Percentiles rank a stretch among this genome's conserved stretches.
phyloP scores from a whole-genome alignment of 441 rosid genomes.

The Omphalea diandra region DNA sequence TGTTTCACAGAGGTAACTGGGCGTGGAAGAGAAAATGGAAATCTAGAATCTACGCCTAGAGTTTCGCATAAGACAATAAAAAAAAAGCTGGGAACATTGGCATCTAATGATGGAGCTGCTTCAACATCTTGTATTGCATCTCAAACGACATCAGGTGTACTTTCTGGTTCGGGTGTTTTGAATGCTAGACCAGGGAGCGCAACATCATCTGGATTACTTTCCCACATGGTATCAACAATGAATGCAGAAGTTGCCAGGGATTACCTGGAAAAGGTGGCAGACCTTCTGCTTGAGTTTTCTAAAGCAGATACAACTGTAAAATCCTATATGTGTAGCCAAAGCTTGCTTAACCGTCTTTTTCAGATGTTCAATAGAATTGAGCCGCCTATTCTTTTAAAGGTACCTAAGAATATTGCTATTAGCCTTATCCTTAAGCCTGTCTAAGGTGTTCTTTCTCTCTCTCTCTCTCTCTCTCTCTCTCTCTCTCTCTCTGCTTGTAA shows the following conservation, averaged over 20 bases:
- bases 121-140: slow-evolving; percentile 83
- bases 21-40: slow-evolving; percentile 76
- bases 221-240: slow-evolving; percentile 80
- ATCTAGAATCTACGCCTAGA: slow-evolving; percentile 60
- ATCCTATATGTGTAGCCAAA: slow-evolving; percentile 92
- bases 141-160: slow-evolving; percentile 89
- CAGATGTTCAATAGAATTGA: slow-evolving; percentile 94
- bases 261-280: slow-evolving; percentile 93
- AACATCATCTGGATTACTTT: slow-evolving; percentile 85
- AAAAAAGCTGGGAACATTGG: slow-evolving; percentile 55
- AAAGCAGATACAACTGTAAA: slow-evolving; percentile 93
- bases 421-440: slow-evolving; percentile 14
- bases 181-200: slow-evolving; percentile 94
- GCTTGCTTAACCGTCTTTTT: slow-evolving; percentile 90
- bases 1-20: slow-evolving; percentile 72
- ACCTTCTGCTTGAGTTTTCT: slow-evolving; percentile 94
- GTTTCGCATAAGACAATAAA: slow-evolving; percentile 47
- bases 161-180: slow-evolving; percentile 93
- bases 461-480: not conserved
- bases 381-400: slow-evolving; percentile 89
- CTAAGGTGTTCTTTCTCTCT: not conserved
- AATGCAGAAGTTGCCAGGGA: slow-evolving; percentile 86
- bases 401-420: slow-evolving; percentile 25
- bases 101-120: slow-evolving; percentile 60
- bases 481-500: no score